phyloP scores from a whole-genome alignment of 2,329 filamentous ascomycete genomes.

The Pseudogymnoascus sp. region DNA sequence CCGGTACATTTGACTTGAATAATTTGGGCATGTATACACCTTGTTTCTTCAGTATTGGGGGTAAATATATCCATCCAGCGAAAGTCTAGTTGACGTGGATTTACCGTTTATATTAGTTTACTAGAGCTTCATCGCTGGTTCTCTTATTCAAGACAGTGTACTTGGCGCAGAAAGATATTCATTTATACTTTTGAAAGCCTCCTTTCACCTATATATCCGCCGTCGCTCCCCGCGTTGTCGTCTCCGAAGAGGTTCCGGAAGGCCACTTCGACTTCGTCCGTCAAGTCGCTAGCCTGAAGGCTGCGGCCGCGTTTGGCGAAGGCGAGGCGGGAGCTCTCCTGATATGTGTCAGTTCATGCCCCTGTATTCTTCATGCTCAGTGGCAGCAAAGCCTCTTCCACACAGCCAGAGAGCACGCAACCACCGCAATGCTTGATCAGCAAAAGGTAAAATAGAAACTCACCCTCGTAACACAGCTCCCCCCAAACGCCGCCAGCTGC shows the following conservation, averaged over 20 bases:
- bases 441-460: conserved; percentile 24
- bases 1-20: no score
- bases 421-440: background rate
- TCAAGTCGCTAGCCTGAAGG: conserved; percentile 82
- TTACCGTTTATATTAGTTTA: no score
- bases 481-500: conserved; percentile 74
- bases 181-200: no score
- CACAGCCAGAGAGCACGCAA: background rate
- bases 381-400: background rate
- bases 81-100: no score
- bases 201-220: no score
- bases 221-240: background rate
- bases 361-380: background rate
- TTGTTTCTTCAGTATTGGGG: no score
- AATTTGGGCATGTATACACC: no score
- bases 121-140: no score
- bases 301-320: conserved; percentile 78
- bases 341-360: background rate
- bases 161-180: no score
- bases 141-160: no score
- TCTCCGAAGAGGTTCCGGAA: conserved; percentile 67
- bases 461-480: conserved; percentile 76
- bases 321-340: conserved; percentile 77
- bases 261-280: conserved; percentile 73
- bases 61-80: no score